These are phyloP conservation scores for Triticum turgidum DNA, from an alignment of 176 grass and related monocot species.

Conservation along the genomic window DNA sequence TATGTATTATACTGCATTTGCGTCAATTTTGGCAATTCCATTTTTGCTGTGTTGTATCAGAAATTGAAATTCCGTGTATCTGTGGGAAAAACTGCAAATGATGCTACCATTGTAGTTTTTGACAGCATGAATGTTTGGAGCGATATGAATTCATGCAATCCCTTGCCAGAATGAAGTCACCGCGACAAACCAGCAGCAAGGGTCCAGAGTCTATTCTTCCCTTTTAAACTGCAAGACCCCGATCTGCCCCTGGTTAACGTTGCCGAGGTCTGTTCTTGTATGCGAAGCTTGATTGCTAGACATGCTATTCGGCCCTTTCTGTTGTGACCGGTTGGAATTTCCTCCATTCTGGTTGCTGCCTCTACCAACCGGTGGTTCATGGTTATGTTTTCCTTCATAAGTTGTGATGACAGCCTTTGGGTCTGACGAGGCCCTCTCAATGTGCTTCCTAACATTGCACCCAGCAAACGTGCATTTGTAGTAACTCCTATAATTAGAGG, in stretches of 20 bases:
- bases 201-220: slow-evolving; percentile 53
- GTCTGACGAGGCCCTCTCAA: slow-evolving; percentile 76
- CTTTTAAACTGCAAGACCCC: slow-evolving; percentile 76
- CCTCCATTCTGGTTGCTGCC: slow-evolving; percentile 56
- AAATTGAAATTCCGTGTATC: slow-evolving; percentile 31
- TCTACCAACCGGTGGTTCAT: slow-evolving; percentile 79
- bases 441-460: slow-evolving; percentile 91
- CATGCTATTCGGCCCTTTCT: slow-evolving; percentile 51
- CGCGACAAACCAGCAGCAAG: background rate
- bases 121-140: slow-evolving; percentile 18
- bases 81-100: slow-evolving; percentile 29
- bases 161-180: background rate
- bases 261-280: slow-evolving; percentile 59
- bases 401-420: slow-evolving; percentile 87
- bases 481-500: slow-evolving; percentile 69
- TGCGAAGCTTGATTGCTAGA: slow-evolving; percentile 52
- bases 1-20: slow-evolving; percentile 17
- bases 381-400: slow-evolving; percentile 92
- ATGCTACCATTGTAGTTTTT: slow-evolving; percentile 20
- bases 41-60: slow-evolving; percentile 27
- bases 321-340: slow-evolving; percentile 40
- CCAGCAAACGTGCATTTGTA: slow-evolving; percentile 82
- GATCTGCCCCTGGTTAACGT: slow-evolving; percentile 27
- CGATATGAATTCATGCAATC: slow-evolving; percentile 5
- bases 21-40: slow-evolving; percentile 27